Evolutionary conservation across 2,329 filamentous ascomycete genomes (phyloP), one percentile per base, ranked within the genome.

Genomic region (Penicillium sp.): DNA sequence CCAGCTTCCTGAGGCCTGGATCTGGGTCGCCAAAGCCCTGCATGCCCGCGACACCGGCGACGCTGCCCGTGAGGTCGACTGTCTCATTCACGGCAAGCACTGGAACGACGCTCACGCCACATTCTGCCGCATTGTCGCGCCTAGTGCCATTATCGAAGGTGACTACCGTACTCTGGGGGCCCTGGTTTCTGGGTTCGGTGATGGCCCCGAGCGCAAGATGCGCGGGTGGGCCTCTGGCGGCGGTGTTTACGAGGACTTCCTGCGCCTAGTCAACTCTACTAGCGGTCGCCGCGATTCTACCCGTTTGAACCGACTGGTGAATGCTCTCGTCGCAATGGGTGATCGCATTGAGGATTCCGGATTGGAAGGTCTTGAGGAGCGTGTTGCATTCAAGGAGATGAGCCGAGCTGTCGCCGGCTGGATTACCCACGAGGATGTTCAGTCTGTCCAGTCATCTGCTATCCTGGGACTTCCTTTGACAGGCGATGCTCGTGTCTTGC

Each of bases 21-120:
- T 97, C 47, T 96, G 90, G 86, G 85, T 91, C 56, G 91, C 94
- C 16, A 90, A 92, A 68, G 92, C 92, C 11, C 80, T 93, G 13
- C 88, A 89, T 72, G 92, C 91, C 74, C 88, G 90, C 57, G 86
- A 87, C 54, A 85, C 83, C 66, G 85, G 86, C 59, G 86, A 92
- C 69, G 81, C 88, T 10, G 82, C 81, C 43, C 79, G 80, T 5
- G 91, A 96, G 72, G 89, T 93, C 9, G 82, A 88, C 51, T 94
- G 87, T 66, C 85, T 99, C 11, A 82, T 97, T 55, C 85, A 86
- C 46, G 93, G 92, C 2, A 83, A 84, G 38, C 86, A 90, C 40
- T 89, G 86, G 73, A 81, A 85, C 29, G 90, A 94, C 69, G 94
- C 94, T 0, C 94, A 97, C 74, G 83, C 86, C 27, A 90, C 93